These are phyloP conservation scores for Fusarium sp. DNA, from an alignment of 2,329 filamentous ascomycete species.

Conservation along the genomic window DNA sequence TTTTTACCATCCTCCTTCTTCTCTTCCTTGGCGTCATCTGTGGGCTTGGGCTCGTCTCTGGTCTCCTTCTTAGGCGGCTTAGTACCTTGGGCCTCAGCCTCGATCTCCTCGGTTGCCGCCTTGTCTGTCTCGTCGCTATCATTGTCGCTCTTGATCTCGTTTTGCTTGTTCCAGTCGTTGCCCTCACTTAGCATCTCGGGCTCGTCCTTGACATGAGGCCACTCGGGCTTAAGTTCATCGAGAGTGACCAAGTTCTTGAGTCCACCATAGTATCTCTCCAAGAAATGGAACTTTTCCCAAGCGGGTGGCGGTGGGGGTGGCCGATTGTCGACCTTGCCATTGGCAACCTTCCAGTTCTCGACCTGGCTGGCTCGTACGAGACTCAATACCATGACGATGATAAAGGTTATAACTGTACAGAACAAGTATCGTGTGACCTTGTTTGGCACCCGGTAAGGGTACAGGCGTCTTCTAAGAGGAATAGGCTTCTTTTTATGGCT, in stretches of 20 bases:
- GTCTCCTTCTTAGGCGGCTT: conserved; percentile 17
- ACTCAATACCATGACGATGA: conserved; percentile 83
- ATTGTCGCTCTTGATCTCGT: conserved; percentile 34
- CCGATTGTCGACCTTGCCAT: conserved; percentile 61
- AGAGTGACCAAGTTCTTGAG: conserved; percentile 78
- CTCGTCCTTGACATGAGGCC: conserved; percentile 78
- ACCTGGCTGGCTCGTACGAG: conserved; percentile 81
- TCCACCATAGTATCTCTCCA: conserved; percentile 92
- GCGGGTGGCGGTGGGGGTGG: conserved; percentile 74
- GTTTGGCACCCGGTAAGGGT: conserved; percentile 76
- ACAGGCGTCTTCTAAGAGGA: conserved; percentile 45
- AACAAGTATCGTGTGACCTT: conserved; percentile 85
- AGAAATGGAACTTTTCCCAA: conserved; percentile 89
- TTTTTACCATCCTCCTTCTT: conserved; percentile 10
- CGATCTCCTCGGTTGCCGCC: conserved; percentile 37
- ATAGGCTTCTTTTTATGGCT: conserved; percentile 52
- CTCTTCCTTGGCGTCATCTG: conserved; percentile 21
- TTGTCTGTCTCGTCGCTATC: conserved; percentile 39
- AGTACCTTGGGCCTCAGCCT: conserved; percentile 22
- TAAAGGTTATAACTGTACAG: conserved; percentile 75
- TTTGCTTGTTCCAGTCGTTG: conserved; percentile 37
- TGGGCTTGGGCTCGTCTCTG: conserved; percentile 17
- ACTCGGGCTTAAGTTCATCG: conserved; percentile 81
- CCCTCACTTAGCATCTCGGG: conserved; percentile 51
- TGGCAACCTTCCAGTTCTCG: conserved; percentile 75